These are phyloP conservation scores for Shiraia sp. DNA, from an alignment of 2,329 filamentous ascomycete genomes.

Conservation along the genomic window DNA sequence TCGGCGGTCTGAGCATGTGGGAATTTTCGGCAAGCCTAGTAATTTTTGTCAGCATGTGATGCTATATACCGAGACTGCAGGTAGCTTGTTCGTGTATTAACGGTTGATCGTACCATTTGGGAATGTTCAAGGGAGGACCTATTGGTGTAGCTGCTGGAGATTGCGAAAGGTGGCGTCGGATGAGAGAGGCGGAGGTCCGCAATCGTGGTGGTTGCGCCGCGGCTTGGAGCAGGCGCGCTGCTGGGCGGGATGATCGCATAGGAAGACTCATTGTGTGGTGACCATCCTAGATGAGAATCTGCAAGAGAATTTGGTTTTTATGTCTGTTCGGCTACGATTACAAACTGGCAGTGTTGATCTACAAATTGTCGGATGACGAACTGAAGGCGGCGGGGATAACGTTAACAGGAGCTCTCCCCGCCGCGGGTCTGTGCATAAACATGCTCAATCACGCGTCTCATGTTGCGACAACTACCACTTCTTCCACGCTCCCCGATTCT, in stretches of 20 bases:
- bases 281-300: not conserved
- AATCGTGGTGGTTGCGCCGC: slow-evolving; percentile 5
- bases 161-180: slow-evolving; percentile 32
- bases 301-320: no score
- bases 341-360: no score
- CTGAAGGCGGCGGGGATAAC: no score
- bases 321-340: no score
- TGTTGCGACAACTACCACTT: no score
- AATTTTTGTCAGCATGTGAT: not conserved
- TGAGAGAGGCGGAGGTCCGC: slow-evolving; percentile 15
- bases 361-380: no score
- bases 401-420: no score
- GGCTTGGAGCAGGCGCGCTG: slow-evolving; percentile 16
- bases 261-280: slow-evolving; percentile 7
- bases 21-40: slow-evolving; percentile 86
- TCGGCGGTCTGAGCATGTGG: slow-evolving; percentile 87
- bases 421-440: no score
- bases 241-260: slow-evolving; percentile 25
- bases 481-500: not conserved
- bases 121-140: slow-evolving; percentile 43
- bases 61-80: no score
- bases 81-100: not conserved
- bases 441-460: no score
- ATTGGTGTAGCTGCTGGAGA: slow-evolving; percentile 26
- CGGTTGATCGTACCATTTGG: slow-evolving; percentile 43